These are phyloP conservation scores for Sarocladium oryzae DNA, from an alignment of 2,329 filamentous ascomycete genomes.

Conservation along the genomic window DNA sequence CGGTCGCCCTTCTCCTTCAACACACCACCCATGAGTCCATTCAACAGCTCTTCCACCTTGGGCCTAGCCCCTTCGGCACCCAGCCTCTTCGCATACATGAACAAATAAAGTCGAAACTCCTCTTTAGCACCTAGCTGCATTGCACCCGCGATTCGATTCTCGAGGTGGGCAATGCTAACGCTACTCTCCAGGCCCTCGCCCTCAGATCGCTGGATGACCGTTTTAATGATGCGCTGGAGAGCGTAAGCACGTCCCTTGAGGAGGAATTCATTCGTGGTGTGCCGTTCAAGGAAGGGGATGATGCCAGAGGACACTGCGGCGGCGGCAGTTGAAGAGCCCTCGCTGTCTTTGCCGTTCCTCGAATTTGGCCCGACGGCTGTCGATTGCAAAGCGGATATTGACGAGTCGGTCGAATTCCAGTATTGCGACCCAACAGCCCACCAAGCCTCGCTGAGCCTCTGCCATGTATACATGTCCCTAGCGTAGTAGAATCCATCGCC, in stretches of 20 bases:
- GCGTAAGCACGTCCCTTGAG: conserved; percentile 89
- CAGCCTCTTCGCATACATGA: conserved; percentile 95
- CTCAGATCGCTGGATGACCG: conserved; percentile 78
- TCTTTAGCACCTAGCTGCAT: conserved; percentile 78
- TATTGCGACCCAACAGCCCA: conserved; percentile 98
- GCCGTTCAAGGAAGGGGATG: conserved; percentile 85
- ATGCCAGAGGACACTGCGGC: conserved; percentile 71
- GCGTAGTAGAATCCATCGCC: conserved; percentile 93
- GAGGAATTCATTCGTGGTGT: conserved; percentile 88
- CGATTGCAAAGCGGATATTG: conserved; percentile 72
- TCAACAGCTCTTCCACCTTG: conserved; percentile 90
- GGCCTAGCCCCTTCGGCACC: conserved; percentile 79
- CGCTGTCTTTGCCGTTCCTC: conserved; percentile 36
- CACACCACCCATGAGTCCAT: conserved; percentile 70
- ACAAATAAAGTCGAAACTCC: conserved; percentile 90
- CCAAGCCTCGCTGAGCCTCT: conserved; percentile 93
- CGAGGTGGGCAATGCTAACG: conserved; percentile 88
- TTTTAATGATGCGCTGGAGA: conserved; percentile 85
- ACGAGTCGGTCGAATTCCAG: conserved; percentile 96
- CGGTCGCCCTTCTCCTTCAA: conserved; percentile 49
- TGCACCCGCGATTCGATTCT: conserved; percentile 88
- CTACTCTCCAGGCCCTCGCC: conserved; percentile 88
- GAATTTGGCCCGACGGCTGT: conserved; percentile 57
- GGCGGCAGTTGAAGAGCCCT: conserved; percentile 39
- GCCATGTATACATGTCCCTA: conserved; percentile 81